Evolutionary conservation across 1,284 basidiomycete species (phyloP), one percentile per base, ranked within the genome.

Genomic region (Austroboletus novae-zelandiae): DNA sequence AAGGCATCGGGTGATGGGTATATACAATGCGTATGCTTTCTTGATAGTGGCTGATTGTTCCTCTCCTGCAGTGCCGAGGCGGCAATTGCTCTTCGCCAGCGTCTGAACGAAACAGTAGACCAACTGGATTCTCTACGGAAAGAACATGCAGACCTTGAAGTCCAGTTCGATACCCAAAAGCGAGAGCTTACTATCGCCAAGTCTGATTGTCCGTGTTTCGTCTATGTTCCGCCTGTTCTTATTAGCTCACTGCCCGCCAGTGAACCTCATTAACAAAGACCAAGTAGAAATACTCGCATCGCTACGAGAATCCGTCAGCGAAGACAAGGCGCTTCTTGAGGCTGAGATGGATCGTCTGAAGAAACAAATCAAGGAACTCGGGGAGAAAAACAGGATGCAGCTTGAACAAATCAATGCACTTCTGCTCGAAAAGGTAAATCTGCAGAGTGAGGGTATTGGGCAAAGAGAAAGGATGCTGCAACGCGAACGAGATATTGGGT

Each of bases 351-450:
- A 78, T 36, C 74, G 76, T 29, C 69, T 94, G 36, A 82, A 79
- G 61, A 79, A 79, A 42, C 83, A 90, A 58, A 79, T 93, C 62
- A 81, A 79, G 51, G 84, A 87, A 25, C 75, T 91, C 4, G 74
- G 74, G 39, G 93, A 96, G 59, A 94, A 92, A 76, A 91, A 89
- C 66, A 80, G 85, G 61, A 91, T 94, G 85, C 91, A 95, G 62
- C 80, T 94, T 39, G 92, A 95, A 71, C 92, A 96, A 68, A 83
- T 94, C 65, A 94, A 94, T 59, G 79, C 71, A 6, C 75, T 98
- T 34, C 73, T 98, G 3, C 74, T 96, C 49, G 95, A 98, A 67
- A 98, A 98, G 74, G 87, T 97, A 51, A 90, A 81, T 59, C 70
- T 97, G 42, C 95, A 97, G 68, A 86, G 83, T 57, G 89, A 93